phyloP scores from a whole-genome alignment of 2,329 filamentous ascomycete genomes.

The Capronia coronata region DNA sequence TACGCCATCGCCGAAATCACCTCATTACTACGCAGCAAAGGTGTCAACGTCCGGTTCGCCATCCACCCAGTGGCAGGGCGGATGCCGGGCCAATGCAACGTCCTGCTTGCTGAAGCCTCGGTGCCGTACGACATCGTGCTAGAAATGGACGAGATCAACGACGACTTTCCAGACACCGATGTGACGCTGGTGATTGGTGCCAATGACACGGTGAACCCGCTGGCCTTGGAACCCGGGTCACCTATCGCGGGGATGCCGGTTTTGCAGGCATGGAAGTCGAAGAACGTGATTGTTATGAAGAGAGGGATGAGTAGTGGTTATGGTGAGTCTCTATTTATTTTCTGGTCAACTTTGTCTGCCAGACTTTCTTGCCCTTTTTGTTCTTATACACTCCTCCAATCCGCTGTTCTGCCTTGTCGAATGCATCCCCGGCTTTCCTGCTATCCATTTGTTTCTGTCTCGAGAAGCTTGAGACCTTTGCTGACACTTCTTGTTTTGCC shows the following conservation, averaged over 20 bases:
- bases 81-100: constrained; percentile 92
- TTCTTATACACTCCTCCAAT: no score
- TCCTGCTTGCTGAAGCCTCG: constrained; percentile 76
- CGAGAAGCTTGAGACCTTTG: no score
- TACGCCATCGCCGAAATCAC: constrained; percentile 84
- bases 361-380: no score
- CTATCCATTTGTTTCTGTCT: no score
- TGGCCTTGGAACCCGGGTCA: constrained; percentile 74
- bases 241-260: constrained; percentile 91
- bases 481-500: constrained; percentile 1
- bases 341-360: not conserved
- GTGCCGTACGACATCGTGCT: constrained; percentile 89
- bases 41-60: constrained; percentile 76
- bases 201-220: constrained; percentile 89
- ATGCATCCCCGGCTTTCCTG: not conserved
- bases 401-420: no score
- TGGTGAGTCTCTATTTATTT: constrained; percentile 46
- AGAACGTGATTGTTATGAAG: constrained; percentile 91
- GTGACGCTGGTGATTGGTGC: constrained; percentile 83
- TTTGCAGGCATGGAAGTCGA: constrained; percentile 87
- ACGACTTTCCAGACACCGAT: constrained; percentile 80
- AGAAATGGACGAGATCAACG: constrained; percentile 95
- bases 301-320: constrained; percentile 82
- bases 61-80: constrained; percentile 86
- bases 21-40: constrained; percentile 62